A percentile compares a stretch with the other conserved stretches of the same genome.
Conservation (phyloP, 345 rosid genomes). For the Viola odorata region DNA sequence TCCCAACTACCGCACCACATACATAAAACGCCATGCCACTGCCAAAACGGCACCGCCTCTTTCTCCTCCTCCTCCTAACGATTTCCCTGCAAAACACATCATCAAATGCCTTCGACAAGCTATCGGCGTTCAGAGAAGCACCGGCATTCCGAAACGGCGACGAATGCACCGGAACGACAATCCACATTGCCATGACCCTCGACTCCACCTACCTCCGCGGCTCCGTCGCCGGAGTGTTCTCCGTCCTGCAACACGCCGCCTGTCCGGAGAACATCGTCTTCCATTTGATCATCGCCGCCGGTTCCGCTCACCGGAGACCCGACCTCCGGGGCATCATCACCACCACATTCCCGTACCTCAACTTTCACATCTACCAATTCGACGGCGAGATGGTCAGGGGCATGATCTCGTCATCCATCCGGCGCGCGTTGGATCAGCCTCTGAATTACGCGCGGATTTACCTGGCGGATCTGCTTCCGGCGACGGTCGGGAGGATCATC, state of each 20-base stretch:
- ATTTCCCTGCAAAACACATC: background rate
- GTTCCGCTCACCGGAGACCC: slow-evolving; percentile 38
- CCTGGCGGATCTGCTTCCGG: slow-evolving; percentile 72
- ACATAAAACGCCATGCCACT: background rate
- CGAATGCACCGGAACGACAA: slow-evolving; percentile 43
- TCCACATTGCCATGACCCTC: slow-evolving; percentile 83
- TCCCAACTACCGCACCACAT: background rate
- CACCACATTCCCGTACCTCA: slow-evolving; percentile 67
- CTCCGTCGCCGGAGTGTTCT: slow-evolving; percentile 75
- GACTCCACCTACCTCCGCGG: slow-evolving; percentile 87
- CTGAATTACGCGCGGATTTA: slow-evolving; percentile 82
- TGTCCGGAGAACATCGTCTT: slow-evolving; percentile 83
- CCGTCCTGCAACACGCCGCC: slow-evolving; percentile 76
- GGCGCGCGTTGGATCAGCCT: slow-evolving; percentile 80
- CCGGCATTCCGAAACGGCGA: slow-evolving; percentile 71
- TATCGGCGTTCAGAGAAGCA: slow-evolving; percentile 54
- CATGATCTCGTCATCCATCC: slow-evolving; percentile 68
- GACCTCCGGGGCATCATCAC: slow-evolving; percentile 54
- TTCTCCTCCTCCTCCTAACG: slow-evolving; percentile 7
- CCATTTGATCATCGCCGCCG: slow-evolving; percentile 64
- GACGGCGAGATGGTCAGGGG: slow-evolving; percentile 51
- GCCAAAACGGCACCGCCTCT: background rate
- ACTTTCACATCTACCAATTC: slow-evolving; percentile 66
- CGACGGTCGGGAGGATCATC: slow-evolving; percentile 55
- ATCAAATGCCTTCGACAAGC: slow-evolving; percentile 12